Evolutionary conservation across 176 grass and related monocot genomes (phyloP).

Genomic region (Oryza longistaminata): DNA sequence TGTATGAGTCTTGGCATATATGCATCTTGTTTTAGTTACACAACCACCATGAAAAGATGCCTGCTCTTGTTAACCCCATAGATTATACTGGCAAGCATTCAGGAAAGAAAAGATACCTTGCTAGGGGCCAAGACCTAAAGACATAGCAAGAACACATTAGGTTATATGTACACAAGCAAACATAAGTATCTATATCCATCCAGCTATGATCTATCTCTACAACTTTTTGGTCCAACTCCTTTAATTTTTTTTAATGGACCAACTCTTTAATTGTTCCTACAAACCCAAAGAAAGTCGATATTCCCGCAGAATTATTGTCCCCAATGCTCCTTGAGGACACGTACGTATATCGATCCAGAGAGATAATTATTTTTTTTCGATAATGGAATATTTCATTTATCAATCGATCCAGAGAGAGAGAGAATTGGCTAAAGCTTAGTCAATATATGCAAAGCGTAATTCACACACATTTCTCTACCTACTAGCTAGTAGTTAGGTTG

Average conservation of each 20-base stretch:
- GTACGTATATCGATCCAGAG: constrained; percentile 11
- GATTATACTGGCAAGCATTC: constrained; percentile 14
- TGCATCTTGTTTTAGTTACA: constrained; percentile 30
- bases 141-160: constrained; percentile 24
- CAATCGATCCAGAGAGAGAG: background rate
- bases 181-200: constrained; percentile 31
- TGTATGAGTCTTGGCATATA: constrained; percentile 41
- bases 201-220: background rate
- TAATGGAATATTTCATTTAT: too few species aligned
- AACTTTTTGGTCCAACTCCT: constrained; percentile 41
- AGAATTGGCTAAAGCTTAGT: constrained; percentile 19
- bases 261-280: constrained; percentile 43
- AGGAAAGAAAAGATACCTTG: constrained; percentile 38
- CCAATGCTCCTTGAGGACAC: constrained; percentile 37
- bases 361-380: background rate
- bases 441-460: constrained; percentile 44
- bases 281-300: constrained; percentile 37
- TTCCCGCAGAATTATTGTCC: constrained; percentile 38
- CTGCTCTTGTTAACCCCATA: constrained; percentile 5
- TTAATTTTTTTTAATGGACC: constrained; percentile 27
- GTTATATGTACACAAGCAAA: constrained; percentile 21
- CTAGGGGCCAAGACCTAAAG: constrained; percentile 30
- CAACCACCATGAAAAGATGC: constrained; percentile 34
- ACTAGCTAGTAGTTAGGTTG: background rate
- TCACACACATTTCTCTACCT: constrained; percentile 10